Percentiles rank a stretch among this genome's conserved stretches.
These are phyloP conservation scores for Stenocarpella maydis DNA, from an alignment of 2,329 filamentous ascomycete genomes.

Conservation along the genomic window DNA sequence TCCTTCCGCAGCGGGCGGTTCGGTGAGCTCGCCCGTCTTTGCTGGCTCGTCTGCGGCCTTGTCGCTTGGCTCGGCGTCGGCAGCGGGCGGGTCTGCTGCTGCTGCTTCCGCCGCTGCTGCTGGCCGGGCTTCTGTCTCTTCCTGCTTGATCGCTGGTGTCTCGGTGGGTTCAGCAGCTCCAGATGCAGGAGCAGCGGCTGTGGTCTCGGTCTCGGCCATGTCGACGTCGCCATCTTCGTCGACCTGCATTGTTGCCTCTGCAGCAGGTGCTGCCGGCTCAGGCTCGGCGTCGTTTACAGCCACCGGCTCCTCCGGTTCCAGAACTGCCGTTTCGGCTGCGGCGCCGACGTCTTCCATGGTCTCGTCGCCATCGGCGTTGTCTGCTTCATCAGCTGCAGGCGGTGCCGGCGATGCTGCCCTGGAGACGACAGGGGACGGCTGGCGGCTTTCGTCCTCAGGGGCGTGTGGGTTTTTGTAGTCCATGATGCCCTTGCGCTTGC, in stretches of 20 bases:
- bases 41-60: slow-evolving; percentile 30
- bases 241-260: slow-evolving; percentile 42
- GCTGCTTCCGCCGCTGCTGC: slow-evolving; percentile 39
- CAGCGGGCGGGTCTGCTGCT: slow-evolving; percentile 43
- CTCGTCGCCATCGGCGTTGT: slow-evolving; percentile 29
- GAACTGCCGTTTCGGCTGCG: slow-evolving; percentile 42
- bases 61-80: slow-evolving; percentile 36
- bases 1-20: neutral
- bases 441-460: slow-evolving; percentile 49
- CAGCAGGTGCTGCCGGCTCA: neutral
- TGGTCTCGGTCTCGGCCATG: slow-evolving; percentile 50
- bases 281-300: slow-evolving; percentile 34
- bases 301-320: slow-evolving; percentile 38
- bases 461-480: slow-evolving; percentile 58
- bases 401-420: slow-evolving; percentile 34
- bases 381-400: neutral
- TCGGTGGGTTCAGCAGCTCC: slow-evolving; percentile 42
- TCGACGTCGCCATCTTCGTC: slow-evolving; percentile 61
- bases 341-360: slow-evolving; percentile 42
- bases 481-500: slow-evolving; percentile 59
- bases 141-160: slow-evolving; percentile 47
- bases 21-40: slow-evolving; percentile 34
- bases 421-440: slow-evolving; percentile 33
- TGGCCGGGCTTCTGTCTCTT: slow-evolving; percentile 46
- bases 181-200: neutral